Percentiles rank a stretch among this genome's conserved stretches.
phyloP scores from a whole-genome alignment of 495 filamentous ascomycete species.

The Penicillium nucicola region DNA sequence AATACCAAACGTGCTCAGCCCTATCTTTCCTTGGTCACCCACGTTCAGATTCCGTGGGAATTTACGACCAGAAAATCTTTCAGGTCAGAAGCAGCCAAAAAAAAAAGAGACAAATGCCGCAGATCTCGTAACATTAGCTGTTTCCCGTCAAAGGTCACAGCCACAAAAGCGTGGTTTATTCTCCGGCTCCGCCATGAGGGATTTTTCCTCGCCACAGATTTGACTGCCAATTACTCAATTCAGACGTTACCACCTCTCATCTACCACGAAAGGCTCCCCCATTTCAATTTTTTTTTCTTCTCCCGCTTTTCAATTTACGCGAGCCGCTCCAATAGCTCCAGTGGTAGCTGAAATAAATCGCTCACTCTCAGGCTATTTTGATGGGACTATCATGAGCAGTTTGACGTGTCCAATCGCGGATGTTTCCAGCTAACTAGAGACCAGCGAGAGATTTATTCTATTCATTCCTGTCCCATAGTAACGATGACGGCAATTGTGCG shows the following conservation, averaged over 20 bases:
- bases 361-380: slow-evolving; percentile 9
- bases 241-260: not conserved
- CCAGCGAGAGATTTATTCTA: not conserved
- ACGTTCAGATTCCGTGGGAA: slow-evolving; percentile 4
- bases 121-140: not conserved
- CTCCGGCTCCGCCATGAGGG: slow-evolving; percentile 14
- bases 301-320: not conserved
- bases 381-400: slow-evolving; percentile 18
- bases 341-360: slow-evolving; percentile 12
- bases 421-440: not conserved
- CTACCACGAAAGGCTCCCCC: slow-evolving; percentile 4
- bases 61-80: not conserved
- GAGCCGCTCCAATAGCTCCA: not conserved
- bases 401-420: slow-evolving; percentile 20
- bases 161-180: not conserved
- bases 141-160: slow-evolving; percentile 1
- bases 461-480: not conserved
- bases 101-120: slow-evolving; percentile 9
- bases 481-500: not conserved
- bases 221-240: slow-evolving; percentile 1
- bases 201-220: slow-evolving; percentile 24
- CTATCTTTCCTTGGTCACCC: slow-evolving; percentile 8
- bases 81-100: not conserved
- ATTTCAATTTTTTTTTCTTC: not conserved
- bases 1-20: slow-evolving; percentile 16